Percentiles rank a stretch among this genome's conserved stretches.
Evolutionary conservation across 768 basidiomycete species (phyloP).

Genomic region (Rossbeevera mucosa): DNA sequence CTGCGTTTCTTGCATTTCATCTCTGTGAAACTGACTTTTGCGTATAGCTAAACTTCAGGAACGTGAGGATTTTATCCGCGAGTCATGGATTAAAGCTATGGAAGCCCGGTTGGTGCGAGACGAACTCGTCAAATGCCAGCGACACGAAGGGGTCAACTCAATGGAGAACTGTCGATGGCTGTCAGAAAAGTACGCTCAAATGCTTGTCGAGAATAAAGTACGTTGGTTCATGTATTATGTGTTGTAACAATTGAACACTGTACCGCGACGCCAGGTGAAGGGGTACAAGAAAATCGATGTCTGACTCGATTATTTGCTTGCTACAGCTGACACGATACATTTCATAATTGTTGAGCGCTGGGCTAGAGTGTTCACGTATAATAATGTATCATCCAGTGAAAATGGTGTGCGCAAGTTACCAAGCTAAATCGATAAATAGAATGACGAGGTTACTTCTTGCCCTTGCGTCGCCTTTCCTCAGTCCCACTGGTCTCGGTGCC

Average conservation of each 20-base stretch:
- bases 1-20: background rate
- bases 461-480: constrained; percentile 46
- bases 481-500: constrained; percentile 60
- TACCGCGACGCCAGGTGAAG: constrained; percentile 54
- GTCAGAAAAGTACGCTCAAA: constrained; percentile 72
- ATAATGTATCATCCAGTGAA: constrained; percentile 4
- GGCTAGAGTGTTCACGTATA: constrained; percentile 2
- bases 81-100: constrained; percentile 95
- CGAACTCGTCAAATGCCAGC: constrained; percentile 86
- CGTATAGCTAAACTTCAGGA: constrained; percentile 54
- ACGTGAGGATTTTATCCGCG: constrained; percentile 75
- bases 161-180: constrained; percentile 86
- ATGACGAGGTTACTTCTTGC: constrained; percentile 39
- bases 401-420: background rate
- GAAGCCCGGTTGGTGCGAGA: constrained; percentile 84
- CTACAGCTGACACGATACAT: background rate
- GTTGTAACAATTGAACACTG: constrained; percentile 2
- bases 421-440: background rate
- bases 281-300: constrained; percentile 80
- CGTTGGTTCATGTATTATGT: constrained; percentile 21
- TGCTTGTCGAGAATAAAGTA: constrained; percentile 80
- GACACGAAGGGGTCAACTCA: constrained; percentile 87
- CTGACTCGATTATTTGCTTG: constrained; percentile 10
- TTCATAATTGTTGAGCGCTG: background rate
- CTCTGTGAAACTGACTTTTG: background rate